Evolutionary conservation across 2,329 filamentous ascomycete species (phyloP).

Genomic region (Karstenula rhodostoma): DNA sequence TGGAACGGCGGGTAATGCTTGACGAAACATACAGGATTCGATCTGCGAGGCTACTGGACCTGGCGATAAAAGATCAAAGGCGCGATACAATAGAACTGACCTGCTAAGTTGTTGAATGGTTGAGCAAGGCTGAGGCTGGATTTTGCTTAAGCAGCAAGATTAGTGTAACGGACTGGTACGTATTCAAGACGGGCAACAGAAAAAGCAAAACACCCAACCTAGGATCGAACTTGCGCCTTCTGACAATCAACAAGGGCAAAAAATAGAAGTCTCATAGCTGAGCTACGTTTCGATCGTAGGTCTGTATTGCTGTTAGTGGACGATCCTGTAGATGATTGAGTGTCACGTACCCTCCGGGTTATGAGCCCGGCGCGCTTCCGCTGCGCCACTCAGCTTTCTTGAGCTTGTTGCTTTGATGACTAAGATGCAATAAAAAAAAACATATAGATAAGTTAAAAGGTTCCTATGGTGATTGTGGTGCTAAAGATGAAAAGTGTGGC

Average conservation of each 20-base stretch:
- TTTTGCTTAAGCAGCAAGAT: no score
- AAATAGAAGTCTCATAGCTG: background rate
- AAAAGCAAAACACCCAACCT: background rate
- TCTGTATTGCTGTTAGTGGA: background rate
- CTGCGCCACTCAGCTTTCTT: slow-evolving; percentile 12
- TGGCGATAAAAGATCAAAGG: no score
- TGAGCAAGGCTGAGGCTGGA: no score
- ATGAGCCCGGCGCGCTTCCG: slow-evolving; percentile 14
- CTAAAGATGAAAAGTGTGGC: background rate
- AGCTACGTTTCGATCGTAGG: slow-evolving; percentile 14
- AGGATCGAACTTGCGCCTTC: background rate
- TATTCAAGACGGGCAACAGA: background rate
- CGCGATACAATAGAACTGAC: no score
- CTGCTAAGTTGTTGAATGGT: no score
- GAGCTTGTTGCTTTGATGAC: slow-evolving; percentile 4
- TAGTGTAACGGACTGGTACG: background rate
- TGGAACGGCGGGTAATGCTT: no score
- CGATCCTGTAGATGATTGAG: background rate
- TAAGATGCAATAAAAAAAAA: background rate
- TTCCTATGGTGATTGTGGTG: background rate
- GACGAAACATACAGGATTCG: no score
- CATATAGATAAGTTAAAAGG: background rate
- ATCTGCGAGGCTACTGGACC: no score
- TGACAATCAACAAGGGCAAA: background rate
- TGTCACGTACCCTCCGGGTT: slow-evolving; percentile 7